phyloP scores from a whole-genome alignment of 768 basidiomycete genomes.

The Lactifluus hygrophoroides region DNA sequence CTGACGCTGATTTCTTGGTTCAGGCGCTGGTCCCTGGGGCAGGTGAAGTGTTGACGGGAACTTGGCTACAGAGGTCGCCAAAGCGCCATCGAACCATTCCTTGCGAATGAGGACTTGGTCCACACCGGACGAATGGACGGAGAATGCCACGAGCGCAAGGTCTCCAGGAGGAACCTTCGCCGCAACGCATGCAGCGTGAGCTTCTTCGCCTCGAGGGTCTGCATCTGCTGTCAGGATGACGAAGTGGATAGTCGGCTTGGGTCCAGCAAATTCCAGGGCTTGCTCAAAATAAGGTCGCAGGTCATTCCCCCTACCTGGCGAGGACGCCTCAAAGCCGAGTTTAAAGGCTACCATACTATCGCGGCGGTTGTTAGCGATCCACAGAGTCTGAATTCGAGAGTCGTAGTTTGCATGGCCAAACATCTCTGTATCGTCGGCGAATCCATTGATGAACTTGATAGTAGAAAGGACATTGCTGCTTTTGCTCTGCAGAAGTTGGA shows the following conservation, averaged over 20 bases:
- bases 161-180: constrained; percentile 72
- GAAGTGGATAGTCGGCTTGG: constrained; percentile 82
- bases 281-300: constrained; percentile 65
- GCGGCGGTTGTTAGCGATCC: constrained; percentile 80
- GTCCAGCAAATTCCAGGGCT: constrained; percentile 72
- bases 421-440: constrained; percentile 72
- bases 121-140: constrained; percentile 83
- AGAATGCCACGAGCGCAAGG: constrained; percentile 76
- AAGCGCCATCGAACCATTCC: constrained; percentile 75
- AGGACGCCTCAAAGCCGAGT: constrained; percentile 54
- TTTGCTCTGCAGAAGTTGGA: constrained; percentile 73
- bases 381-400: constrained; percentile 74
- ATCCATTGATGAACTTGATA: constrained; percentile 65
- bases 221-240: constrained; percentile 81
- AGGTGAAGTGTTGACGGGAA: constrained; percentile 41
- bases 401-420: constrained; percentile 85
- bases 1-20: constrained; percentile 19
- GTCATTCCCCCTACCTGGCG: constrained; percentile 53
- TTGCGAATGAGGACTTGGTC: constrained; percentile 81
- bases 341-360: constrained; percentile 79
- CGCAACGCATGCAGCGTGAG: constrained; percentile 74
- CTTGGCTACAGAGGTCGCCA: constrained; percentile 47
- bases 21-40: constrained; percentile 24
- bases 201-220: constrained; percentile 75
- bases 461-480: constrained; percentile 68